Evolutionary conservation across 345 rosid species (phyloP).

Genomic region (Luvunga scandens): DNA sequence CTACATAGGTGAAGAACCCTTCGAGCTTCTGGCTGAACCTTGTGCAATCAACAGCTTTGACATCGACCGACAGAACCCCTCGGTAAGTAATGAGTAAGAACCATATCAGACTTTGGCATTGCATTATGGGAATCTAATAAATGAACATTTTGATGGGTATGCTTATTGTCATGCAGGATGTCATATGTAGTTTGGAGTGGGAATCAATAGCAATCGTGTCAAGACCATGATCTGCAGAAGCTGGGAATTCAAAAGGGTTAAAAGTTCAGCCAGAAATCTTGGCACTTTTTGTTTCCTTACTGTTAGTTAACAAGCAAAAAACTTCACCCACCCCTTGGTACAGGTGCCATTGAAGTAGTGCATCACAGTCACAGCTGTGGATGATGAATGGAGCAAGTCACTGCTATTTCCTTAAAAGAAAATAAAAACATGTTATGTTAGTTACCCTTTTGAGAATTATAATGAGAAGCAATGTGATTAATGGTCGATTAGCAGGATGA

Average conservation of each 20-base stretch:
- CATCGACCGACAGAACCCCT: slow-evolving; percentile 72
- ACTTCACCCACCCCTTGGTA: background rate
- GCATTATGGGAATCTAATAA: background rate
- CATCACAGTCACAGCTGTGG: background rate
- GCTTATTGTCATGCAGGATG: slow-evolving; percentile 49
- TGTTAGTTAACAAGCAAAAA: background rate
- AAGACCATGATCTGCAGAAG: slow-evolving; percentile 38
- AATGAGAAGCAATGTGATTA: background rate
- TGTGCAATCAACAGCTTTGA: slow-evolving; percentile 94
- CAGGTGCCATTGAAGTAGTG: background rate
- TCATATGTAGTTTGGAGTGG: slow-evolving; percentile 90
- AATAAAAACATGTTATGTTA: background rate
- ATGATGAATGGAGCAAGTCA: background rate
- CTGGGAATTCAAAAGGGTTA: too few species aligned
- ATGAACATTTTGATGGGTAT: slow-evolving; percentile 2
- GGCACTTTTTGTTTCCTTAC: background rate
- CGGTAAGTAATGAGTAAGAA: slow-evolving; percentile 46
- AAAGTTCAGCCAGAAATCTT: background rate
- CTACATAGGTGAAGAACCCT: slow-evolving; percentile 61
- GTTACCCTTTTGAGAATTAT: background rate
- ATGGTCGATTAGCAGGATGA: background rate
- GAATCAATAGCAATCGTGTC: slow-evolving; percentile 69
- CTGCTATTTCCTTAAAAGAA: background rate
- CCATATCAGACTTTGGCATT: background rate
- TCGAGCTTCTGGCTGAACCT: slow-evolving; percentile 80